Conservation (phyloP, 179 eudicot species). For the Actinidia polygama region DNA sequence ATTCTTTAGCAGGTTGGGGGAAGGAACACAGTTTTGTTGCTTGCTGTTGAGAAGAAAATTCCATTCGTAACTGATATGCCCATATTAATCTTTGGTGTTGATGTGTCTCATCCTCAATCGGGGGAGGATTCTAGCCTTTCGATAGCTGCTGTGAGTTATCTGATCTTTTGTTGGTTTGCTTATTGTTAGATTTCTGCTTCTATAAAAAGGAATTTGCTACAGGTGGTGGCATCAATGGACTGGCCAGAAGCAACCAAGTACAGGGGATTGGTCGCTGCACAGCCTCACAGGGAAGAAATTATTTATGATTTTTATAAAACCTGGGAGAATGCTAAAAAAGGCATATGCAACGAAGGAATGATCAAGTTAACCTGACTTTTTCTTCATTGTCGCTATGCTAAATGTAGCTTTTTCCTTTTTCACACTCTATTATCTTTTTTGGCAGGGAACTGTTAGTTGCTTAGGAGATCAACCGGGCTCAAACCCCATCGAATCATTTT, state of each 20-base stretch:
- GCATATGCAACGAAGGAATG: conserved; percentile 56
- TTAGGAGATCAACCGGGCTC: conserved; percentile 22
- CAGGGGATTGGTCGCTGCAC: conserved; percentile 70
- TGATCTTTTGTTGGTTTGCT: not conserved
- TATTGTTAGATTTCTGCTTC: not conserved
- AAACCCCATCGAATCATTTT: conserved; percentile 77
- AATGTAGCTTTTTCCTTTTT: not conserved
- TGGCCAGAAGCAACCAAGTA: conserved; percentile 83
- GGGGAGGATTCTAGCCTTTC: conserved; percentile 93
- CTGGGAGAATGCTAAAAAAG: conserved; percentile 41
- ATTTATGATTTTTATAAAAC: conserved; percentile 66
- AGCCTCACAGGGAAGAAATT: conserved; percentile 70
- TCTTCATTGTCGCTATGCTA: not conserved
- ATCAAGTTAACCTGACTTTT: conserved; percentile 43
- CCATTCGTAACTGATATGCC: conserved; percentile 51
- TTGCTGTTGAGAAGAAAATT: conserved; percentile 32
- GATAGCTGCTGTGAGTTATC: conserved; percentile 71
- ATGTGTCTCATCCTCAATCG: conserved; percentile 83
- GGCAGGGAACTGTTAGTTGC: conserved; percentile 64
- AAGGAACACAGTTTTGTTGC: conserved; percentile 46
- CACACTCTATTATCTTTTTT: not conserved
- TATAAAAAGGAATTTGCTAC: not conserved
- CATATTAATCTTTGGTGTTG: conserved; percentile 86
- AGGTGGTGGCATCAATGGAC: conserved; percentile 87
- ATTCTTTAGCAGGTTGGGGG: conserved; percentile 62